phyloP scores from a whole-genome alignment of 768 basidiomycete species.

The Mycena maculata region DNA sequence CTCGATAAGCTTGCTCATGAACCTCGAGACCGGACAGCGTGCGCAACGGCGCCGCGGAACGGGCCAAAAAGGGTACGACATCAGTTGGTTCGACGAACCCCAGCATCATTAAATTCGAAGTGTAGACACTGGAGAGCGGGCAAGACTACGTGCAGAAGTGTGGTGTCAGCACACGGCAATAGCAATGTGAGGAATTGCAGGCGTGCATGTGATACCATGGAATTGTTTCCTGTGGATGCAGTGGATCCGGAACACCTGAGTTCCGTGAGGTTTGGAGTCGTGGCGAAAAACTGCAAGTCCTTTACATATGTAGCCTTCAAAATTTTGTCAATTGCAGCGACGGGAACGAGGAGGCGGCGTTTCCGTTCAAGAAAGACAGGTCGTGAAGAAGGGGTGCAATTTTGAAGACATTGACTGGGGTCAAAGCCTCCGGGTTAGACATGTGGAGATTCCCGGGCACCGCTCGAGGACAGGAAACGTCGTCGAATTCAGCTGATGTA shows the following conservation, averaged over 20 bases:
- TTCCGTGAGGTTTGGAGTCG: no score
- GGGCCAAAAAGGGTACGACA: no score
- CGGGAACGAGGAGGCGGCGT: not conserved
- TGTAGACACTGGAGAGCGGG: no score
- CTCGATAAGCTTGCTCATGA: no score
- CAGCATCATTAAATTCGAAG: no score
- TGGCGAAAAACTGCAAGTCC: not conserved
- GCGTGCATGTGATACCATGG: not conserved
- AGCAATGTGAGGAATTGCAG: no score
- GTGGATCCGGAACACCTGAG: not conserved
- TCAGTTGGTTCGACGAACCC: no score
- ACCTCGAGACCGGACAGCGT: no score
- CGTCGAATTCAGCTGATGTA: not conserved
- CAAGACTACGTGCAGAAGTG: no score
- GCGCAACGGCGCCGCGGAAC: no score
- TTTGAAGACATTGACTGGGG: not conserved
- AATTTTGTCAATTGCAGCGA: constrained; percentile 8
- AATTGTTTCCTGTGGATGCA: no score
- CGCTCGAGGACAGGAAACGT: constrained; percentile 7
- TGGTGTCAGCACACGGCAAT: no score
- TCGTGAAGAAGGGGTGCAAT: not conserved
- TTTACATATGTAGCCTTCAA: not conserved
- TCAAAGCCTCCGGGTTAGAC: not conserved
- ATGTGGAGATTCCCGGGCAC: not conserved
- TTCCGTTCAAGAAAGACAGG: not conserved